These are phyloP conservation scores for Acanthamoeba sp. DNA, from an alignment of 208 protist genomes.

Conservation along the genomic window DNA sequence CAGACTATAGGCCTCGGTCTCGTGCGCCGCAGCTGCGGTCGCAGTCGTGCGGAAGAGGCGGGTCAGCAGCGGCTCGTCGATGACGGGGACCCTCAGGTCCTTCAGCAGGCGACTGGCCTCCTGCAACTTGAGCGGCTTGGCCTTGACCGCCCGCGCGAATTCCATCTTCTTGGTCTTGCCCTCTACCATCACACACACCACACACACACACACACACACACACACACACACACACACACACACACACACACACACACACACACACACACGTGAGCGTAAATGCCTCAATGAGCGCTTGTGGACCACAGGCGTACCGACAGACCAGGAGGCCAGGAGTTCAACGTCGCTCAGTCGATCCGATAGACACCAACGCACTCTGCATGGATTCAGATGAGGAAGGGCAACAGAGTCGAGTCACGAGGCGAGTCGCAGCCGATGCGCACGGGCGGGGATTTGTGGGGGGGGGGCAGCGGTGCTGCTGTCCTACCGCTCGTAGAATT, in stretches of 20 bases:
- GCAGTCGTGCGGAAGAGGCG: background rate
- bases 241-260: too few species aligned
- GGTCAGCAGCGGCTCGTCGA: background rate
- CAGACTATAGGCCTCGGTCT: background rate
- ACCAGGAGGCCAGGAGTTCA: slow-evolving; percentile 41
- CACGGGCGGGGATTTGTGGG: too few species aligned
- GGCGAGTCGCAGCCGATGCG: background rate
- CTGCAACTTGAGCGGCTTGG: slow-evolving; percentile 13
- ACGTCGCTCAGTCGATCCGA: slow-evolving; percentile 39
- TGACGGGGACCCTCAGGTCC: background rate
- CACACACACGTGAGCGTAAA: too few species aligned
- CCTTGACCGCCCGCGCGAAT: slow-evolving; percentile 28
- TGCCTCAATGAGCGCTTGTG: too few species aligned
- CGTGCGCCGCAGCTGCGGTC: background rate
- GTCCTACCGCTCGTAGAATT: slow-evolving; percentile 37
- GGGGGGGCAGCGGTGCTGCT: too few species aligned
- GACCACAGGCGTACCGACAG: too few species aligned
- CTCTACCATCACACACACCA: background rate
- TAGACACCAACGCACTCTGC: slow-evolving; percentile 49
- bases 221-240: too few species aligned
- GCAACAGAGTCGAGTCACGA: too few species aligned
- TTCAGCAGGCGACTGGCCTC: background rate
- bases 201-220: background rate
- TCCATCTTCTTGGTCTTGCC: background rate
- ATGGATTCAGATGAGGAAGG: background rate